Base-by-base conservation (phyloP, 306 rosid genomes). In the Corylus americana region DNA sequence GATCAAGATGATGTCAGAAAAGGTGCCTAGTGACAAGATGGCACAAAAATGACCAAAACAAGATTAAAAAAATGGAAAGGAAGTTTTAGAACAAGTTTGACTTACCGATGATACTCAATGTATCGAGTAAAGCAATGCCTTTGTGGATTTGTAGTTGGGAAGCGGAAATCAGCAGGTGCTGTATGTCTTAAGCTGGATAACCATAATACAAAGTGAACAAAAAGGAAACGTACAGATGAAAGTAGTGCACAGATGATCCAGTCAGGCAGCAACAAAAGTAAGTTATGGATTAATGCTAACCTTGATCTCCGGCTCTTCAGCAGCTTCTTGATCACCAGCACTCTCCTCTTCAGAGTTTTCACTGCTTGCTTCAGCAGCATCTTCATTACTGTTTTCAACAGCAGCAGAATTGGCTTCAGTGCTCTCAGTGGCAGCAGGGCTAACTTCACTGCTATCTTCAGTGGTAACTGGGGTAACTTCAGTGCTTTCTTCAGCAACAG, bases 41-140 rank as follows among this genome's bases (percentile, higher is more conserved):
- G 25, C 31, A 3, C 57, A 42, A 35, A 66, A 16, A 51, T 68
- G 54, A 53, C 27, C 18, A 50, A 50, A 89, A 59, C 18, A 49
- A 74, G 59, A 18, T 79, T 17, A 16, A 29, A 39, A 27, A 42
- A 1, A 22, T 39, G 11, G 0, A 25, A 6, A 1, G 14, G 77
- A 71, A 74, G 57, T 42, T 74, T 77, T 39, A 54, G 72, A 58
- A 82, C 53, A 45, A 76, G 45, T 50, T 54, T n/a, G 70, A 54
- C 92, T 73, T 59, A 91, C 99, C 99, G 87, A 62, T 95, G 97
- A 87, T 84, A 91, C 81, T 95, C 99, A 57, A 95, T 57, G 51
- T 95, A 93, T 70, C 97, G 94, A 73, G 99, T 95, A 77, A 95
- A 95, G 87, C 99, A 95, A 88, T 95, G 99, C 93, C 97, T 93